These are phyloP conservation scores for Lepidopterella palustris DNA, from an alignment of 495 filamentous ascomycete species.

Conservation along the genomic window DNA sequence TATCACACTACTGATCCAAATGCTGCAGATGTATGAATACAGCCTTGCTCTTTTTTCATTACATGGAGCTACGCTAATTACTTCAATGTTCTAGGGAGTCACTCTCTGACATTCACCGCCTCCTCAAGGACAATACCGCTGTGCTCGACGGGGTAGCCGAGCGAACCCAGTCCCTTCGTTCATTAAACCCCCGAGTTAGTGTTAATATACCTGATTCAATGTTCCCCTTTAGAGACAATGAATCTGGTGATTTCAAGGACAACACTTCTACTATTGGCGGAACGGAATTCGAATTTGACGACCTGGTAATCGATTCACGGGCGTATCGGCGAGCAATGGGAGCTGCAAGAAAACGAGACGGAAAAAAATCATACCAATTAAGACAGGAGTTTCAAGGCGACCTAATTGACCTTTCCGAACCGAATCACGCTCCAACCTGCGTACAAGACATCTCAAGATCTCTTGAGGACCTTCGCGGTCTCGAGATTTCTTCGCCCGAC, in stretches of 20 bases:
- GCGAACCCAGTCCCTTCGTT: neutral
- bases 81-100: neutral
- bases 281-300: slow-evolving; percentile 5
- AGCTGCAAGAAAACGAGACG: too few species aligned
- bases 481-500: too few species aligned
- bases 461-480: too few species aligned
- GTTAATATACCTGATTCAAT: neutral
- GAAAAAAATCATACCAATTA: too few species aligned
- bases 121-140: neutral
- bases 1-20: slow-evolving; percentile 1
- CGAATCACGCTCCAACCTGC: too few species aligned
- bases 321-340: neutral
- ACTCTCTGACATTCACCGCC: neutral
- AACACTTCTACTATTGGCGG: neutral
- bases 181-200: neutral
- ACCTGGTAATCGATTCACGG: neutral
- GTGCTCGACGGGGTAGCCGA: neutral
- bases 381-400: too few species aligned
- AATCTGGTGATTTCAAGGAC: neutral
- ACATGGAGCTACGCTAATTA: neutral
- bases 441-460: too few species aligned
- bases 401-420: too few species aligned
- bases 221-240: neutral
- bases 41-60: neutral
- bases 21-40: slow-evolving; percentile 1